Evolutionary conservation across 2,329 filamentous ascomycete species (phyloP), one percentile per base, ranked within the genome.

Genomic region (Colletotrichum liriopes): DNA sequence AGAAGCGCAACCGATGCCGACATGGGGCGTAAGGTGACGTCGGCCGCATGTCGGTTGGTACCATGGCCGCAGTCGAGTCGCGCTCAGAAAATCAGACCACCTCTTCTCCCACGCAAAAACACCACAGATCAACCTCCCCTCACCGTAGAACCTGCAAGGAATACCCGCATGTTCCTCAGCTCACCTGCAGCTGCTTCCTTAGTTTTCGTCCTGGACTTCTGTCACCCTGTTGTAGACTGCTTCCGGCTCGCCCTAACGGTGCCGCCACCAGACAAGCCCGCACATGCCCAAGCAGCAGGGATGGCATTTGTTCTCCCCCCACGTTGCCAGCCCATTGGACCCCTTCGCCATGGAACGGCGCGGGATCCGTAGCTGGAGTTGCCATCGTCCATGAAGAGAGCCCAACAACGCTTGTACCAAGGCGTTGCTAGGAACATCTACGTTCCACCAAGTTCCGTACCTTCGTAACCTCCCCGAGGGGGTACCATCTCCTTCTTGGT

Each of bases 21-120:
- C 58, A 59, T 64, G 69, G 59, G 52, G 69, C 59, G 20, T 64
- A 49, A 64, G 65, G 65, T 72, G 69, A 64, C 69, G 54, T 64
- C 39, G 65, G 63, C 58, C 45, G 55, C 68, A 67, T 67, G 56
- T 64, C 65, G 39, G 56, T 41, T 49, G 56, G 41, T 35, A 51
- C 55, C 64, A 43, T 45, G 56, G 35, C 68, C 56, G 35, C 64
- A 67, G 47, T 58, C 32, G 35, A 71, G 49, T 55, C 58, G 64
- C 69, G 41, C 56, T 64, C 65, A 58, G 39, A 69, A 72, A 60
- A 68, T 72, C 69, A 72, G 69, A 72, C 69, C 69, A 72, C 69
- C 59, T 72, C 69, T 64, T 45, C 65, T 58, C 52, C 39, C 59
- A 64, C 52, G 65, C 65, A 59, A 37, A 68, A 59, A 51, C 59